Conservation (phyloP, 2,329 filamentous ascomycete species). For the Epichloe glyceriae region DNA sequence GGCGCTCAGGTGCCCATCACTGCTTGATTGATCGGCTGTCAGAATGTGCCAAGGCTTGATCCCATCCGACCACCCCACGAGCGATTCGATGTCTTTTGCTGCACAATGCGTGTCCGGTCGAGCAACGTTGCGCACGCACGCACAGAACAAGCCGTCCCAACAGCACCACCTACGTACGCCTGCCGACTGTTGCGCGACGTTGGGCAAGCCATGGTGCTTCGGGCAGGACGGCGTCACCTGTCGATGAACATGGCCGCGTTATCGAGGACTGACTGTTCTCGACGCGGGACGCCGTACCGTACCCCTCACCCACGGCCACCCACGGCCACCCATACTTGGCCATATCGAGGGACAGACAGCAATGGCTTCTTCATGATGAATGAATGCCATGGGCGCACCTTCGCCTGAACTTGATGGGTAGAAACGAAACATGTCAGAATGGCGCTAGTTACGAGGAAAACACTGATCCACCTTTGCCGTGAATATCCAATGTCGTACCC, state of each 20-base stretch:
- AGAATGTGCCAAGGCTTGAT: too few relatives aligned
- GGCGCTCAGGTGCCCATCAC: constrained; percentile 26
- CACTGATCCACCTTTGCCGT: too few relatives aligned
- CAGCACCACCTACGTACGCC: background rate
- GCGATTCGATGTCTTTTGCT: background rate
- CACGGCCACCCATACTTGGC: background rate
- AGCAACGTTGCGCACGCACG: background rate
- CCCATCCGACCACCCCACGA: too few relatives aligned
- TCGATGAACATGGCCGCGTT: background rate
- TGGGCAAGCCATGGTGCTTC: background rate
- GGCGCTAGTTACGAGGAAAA: too few relatives aligned
- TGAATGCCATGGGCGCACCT: background rate
- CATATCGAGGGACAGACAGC: background rate
- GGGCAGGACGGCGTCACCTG: background rate
- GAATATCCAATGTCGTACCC: too few relatives aligned
- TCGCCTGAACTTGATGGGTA: background rate
- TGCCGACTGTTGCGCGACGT: background rate
- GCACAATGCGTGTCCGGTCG: background rate
- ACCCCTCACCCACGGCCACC: background rate
- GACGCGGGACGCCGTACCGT: background rate
- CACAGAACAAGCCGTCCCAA: background rate
- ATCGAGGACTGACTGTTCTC: background rate
- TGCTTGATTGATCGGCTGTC: constrained; percentile 15
- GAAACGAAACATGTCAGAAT: too few relatives aligned
- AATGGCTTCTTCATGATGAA: background rate